Base-by-base conservation (phyloP, 176 grass and related monocot species). In the Microstegium vimineum region DNA sequence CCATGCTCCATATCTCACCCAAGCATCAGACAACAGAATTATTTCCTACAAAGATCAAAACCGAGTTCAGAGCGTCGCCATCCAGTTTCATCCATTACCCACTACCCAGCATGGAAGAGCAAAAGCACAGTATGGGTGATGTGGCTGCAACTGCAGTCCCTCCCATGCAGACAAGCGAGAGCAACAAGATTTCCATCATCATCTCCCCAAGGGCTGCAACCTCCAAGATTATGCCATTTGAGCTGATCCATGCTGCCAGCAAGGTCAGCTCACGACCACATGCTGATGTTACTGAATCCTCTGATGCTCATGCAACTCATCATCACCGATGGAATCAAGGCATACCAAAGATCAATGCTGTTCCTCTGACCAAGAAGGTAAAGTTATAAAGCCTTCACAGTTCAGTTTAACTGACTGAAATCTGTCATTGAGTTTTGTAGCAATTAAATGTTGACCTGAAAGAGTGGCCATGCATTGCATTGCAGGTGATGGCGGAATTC, bases 401-500 rank as follows among this genome's bases (percentile, higher is more conserved):
- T 51, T 36, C 5, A 36, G 13, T 23, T 34, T 22, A 56, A 56
- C 52, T n/a, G 20, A 3, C 52, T 10, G 52, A 56, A 9, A 56
- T 10, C n/a, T 56, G 18, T 10, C 2, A 56, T 3, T 56, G 52
- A 1, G 8, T 56, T n/a, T 56, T 9, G 0, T 22, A 54, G 51
- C 22, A 8, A 54, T 22, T 0, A 22, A 54, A 54, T 54, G 6
- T 42, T 34, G 8, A 52, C 37, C 49, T 51, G 30, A 84, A 22
- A 54, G 16, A 1, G 51, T 4, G 14, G 13, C 1, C 10, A n/a
- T n/a, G n/a, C 13, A 22, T 76, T 84, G 10, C 26, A 28, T 56
- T 77, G 36, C 76, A 93, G 85, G 35, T 90, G 31, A 26, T 10
- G 0, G 73, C 91, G 0, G 88, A 93, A 77, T 93, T 96, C 35